Base-by-base conservation (phyloP, 257 asterid genomes). In the Solanum pinnatisectum region DNA sequence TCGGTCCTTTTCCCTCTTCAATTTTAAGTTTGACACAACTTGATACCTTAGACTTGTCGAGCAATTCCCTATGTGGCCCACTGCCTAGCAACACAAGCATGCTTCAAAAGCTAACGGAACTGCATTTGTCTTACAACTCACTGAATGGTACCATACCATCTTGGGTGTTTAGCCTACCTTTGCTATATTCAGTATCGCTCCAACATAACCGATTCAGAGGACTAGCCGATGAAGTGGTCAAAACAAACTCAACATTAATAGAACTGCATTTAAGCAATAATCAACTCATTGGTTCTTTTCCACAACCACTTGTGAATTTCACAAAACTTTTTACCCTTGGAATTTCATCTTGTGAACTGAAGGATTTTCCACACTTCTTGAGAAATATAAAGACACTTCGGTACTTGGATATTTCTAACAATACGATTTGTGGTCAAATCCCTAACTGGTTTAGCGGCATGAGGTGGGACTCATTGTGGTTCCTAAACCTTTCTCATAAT, bases 241-340 rank as follows among this genome's bases (percentile, higher is more conserved):
- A 52, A 52, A 16, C 63, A 6, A 52, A 52, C n/a, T n/a, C 23
- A 52, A 6, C 65, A 56, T 56, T 56, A 18, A 1, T 2, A 52
- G 0, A 0, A 1, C 63, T 5, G 4, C 3, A 52, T 52, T 52
- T 52, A 52, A 52, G 63, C 49, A 0, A 42, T 42, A 42, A 42
- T 11, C 49, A 42, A 11, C 15, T 44, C 52, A 12, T 16, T 44
- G 52, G 52, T 44, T 44, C 52, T 44, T 44, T 44, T 44, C 5
- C 52, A 11, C 52, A 44, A 44, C 11, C 16, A 44, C 52, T 44
- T 11, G 52, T 0, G 15, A 44, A 44, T 44, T 16, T 44, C 52
- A 44, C 5, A 44, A 11, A 44, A 5, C 52, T 44, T 44, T 0
- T 0, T 0, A 12, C 0, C 16, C 52, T 44, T 44, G 52, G 0